Conservation (phyloP, 345 rosid genomes). For the Populus deltoides region DNA sequence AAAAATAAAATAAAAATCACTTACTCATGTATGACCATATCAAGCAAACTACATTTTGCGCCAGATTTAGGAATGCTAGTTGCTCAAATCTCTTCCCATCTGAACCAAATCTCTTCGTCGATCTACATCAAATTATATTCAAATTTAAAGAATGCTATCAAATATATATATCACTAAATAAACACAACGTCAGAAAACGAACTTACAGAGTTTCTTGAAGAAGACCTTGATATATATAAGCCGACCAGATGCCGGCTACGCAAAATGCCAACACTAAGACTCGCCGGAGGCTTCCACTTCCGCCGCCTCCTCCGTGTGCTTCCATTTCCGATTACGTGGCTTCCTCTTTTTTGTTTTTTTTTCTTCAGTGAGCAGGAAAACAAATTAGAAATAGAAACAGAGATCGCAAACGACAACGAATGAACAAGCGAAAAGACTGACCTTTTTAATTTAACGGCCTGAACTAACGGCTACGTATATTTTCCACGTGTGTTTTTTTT, state of each 20-base stretch:
- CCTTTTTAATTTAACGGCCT: not conserved
- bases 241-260: conserved; percentile 95
- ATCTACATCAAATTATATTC: conserved; percentile 33
- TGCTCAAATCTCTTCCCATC: conserved; percentile 90
- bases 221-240: conserved; percentile 92
- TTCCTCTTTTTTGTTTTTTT: not conserved
- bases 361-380: not conserved
- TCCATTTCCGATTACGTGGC: conserved; percentile 20
- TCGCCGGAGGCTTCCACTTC: conserved; percentile 50
- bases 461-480: conserved; percentile 11
- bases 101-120: conserved; percentile 83
- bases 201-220: conserved; percentile 93
- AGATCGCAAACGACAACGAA: not conserved
- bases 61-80: conserved; percentile 82
- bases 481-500: conserved; percentile 15
- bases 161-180: not conserved
- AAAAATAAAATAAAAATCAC: conserved; percentile 6
- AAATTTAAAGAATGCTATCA: not conserved
- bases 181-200: not conserved
- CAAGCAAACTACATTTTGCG: conserved; percentile 86
- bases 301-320: conserved; percentile 56
- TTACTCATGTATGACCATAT: conserved; percentile 90
- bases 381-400: not conserved
- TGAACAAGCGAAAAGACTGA: not conserved
- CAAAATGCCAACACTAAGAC: conserved; percentile 67